Evolutionary conservation across 306 rosid species (phyloP), one percentile per base, ranked within the genome.

Genomic region (Hippophae tibetana): DNA sequence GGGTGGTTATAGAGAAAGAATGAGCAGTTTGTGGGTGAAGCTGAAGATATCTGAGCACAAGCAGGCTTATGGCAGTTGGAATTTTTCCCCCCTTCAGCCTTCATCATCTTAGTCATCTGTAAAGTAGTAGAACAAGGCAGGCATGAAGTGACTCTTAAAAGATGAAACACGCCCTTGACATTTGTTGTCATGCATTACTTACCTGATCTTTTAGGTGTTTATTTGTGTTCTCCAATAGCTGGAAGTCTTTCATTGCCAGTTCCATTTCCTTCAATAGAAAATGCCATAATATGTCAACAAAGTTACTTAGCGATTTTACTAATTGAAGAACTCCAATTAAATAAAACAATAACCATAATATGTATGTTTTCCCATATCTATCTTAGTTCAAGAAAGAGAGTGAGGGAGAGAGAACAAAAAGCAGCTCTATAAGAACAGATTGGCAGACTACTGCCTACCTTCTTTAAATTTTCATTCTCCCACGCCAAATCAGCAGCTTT

Each of bases 401-500:
- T 7, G 61, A 40, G 40, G n/a, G 27, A 49, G 65, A 46, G 63
- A 65, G 26, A 57, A 61, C 6, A 62, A 58, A 61, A 46, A 43
- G 48, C 41, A 66, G 47, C 47, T 64, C 54, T 40, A 73, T 5
- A 66, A 58, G 54, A 69, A 52, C 55, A 52, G 53, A 46, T 12
- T 65, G 49, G 52, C 7, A 65, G 52, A 70, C 56, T 55, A 47
- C 10, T 42, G 61, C 71, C 47, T 80, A 93, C 99, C 94, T 41
- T 73, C 73, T 82, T 93, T 43, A 93, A 74, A 68, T 56, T 82
- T 70, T 82, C 89, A 67, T 88, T 93, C 82, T 93, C 97, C 79
- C 42, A 49, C 3, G 71, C 76, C 56, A 93, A 78, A 68, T 86
- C 76, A 12, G 95, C 79, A 63, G 99, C 95, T 69, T 89, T 86